phyloP scores from a whole-genome alignment of 139 green algal species.

The Chara braunii region DNA sequence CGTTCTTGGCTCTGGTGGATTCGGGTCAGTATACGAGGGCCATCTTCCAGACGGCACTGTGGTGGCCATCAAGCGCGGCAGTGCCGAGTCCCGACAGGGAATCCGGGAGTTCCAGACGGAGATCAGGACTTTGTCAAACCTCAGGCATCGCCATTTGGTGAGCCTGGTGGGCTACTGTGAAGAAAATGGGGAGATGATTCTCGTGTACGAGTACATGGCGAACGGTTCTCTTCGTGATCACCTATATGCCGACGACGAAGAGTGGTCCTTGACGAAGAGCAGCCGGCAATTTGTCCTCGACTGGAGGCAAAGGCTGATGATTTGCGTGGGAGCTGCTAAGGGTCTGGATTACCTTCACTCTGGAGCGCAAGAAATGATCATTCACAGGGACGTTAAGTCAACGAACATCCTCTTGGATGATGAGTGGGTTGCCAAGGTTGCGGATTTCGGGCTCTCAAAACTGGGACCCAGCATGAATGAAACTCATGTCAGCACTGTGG shows the following conservation, averaged over 20 bases:
- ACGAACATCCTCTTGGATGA: constrained; percentile 44
- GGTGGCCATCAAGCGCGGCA: constrained; percentile 19
- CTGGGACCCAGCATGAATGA: constrained; percentile 1
- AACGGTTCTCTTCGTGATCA: background rate
- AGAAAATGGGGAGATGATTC: background rate
- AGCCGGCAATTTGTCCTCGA: too few species aligned
- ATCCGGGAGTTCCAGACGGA: constrained; percentile 17
- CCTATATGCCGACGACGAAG: too few species aligned
- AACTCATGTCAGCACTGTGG: constrained; percentile 24
- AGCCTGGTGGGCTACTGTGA: constrained; percentile 7
- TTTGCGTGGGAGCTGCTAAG: constrained; percentile 21
- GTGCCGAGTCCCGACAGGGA: background rate
- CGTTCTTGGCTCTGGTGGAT: background rate
- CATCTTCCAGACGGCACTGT: constrained; percentile 1
- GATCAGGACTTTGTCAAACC: constrained; percentile 9
- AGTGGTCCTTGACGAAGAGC: too few species aligned
- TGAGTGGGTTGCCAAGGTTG: constrained; percentile 39
- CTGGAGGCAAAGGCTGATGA: constrained; percentile 24
- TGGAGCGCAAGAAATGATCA: background rate
- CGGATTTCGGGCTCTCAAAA: constrained; percentile 34
- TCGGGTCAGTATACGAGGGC: constrained; percentile 1
- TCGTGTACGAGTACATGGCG: background rate
- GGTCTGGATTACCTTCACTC: constrained; percentile 23
- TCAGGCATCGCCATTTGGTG: constrained; percentile 26
- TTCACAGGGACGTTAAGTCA: constrained; percentile 39